Conservation (phyloP, 2,329 filamentous ascomycete genomes). For the Cucurbitaria berberidis region DNA sequence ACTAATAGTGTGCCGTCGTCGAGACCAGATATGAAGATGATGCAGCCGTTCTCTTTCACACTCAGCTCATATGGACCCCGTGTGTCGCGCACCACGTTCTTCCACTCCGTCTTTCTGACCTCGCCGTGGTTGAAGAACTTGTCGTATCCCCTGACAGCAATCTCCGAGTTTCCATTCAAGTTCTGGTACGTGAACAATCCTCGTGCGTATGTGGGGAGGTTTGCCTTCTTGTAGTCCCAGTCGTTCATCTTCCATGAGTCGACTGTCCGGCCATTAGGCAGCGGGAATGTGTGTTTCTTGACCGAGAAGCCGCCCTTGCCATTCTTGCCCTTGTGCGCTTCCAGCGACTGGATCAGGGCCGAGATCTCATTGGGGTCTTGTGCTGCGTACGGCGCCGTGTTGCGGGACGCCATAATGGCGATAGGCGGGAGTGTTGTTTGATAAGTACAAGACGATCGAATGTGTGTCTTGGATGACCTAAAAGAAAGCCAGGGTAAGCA, state of each 20-base stretch:
- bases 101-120: constrained; percentile 81
- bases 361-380: constrained; percentile 75
- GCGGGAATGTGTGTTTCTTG: constrained; percentile 79
- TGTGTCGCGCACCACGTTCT: constrained; percentile 75
- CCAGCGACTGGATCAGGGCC: constrained; percentile 69
- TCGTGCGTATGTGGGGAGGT: constrained; percentile 89
- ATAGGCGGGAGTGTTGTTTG: constrained; percentile 12
- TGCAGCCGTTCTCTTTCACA: constrained; percentile 99
- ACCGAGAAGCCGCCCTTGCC: constrained; percentile 66
- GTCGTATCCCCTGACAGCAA: constrained; percentile 90
- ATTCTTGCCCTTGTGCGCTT: constrained; percentile 59
- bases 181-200: constrained; percentile 88
- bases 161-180: constrained; percentile 71
- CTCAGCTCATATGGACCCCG: constrained; percentile 91
- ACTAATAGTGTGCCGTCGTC: constrained; percentile 89
- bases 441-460: not conserved
- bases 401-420: constrained; percentile 58
- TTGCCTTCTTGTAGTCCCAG: constrained; percentile 89
- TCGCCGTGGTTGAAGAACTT: constrained; percentile 98
- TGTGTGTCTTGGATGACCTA: constrained; percentile 13
- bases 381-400: constrained; percentile 64
- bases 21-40: constrained; percentile 93
- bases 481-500: constrained; percentile 18
- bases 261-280: constrained; percentile 71
- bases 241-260: constrained; percentile 94